Evolutionary conservation across 768 basidiomycete species (phyloP).

Genomic region (Leccinum sublutescens): DNA sequence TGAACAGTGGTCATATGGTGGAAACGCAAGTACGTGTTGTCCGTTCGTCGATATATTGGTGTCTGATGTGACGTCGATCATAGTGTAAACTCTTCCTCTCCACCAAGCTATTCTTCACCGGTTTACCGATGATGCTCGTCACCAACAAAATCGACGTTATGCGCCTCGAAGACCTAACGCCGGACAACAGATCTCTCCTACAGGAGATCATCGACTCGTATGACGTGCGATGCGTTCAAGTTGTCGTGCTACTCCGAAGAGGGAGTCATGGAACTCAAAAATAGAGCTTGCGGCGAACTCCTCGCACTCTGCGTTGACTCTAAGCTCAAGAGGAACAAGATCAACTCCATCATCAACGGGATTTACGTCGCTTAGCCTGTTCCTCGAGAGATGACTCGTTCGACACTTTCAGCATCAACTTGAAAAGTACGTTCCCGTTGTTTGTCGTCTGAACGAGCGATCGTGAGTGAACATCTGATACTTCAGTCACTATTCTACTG

Average conservation of each 20-base stretch:
- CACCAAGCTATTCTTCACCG: conserved; percentile 94
- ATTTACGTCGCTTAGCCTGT: too few species aligned
- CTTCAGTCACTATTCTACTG: too few species aligned
- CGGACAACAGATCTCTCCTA: conserved; percentile 75
- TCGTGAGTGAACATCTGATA: too few species aligned
- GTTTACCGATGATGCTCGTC: conserved; percentile 91
- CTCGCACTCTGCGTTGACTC: conserved; percentile 74
- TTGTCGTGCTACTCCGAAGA: conserved; percentile 56
- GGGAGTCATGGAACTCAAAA: too few species aligned
- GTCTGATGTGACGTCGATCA: neutral
- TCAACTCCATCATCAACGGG: too few species aligned
- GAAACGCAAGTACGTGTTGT: conserved; percentile 76
- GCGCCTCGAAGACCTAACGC: conserved; percentile 78
- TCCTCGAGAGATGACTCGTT: too few species aligned
- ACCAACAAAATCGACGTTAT: conserved; percentile 98
- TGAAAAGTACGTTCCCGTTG: too few species aligned
- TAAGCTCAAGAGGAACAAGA: too few species aligned
- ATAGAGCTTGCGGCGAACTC: conserved; percentile 76
- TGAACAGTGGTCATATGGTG: conserved; percentile 68
- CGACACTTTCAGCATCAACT: too few species aligned
- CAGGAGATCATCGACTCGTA: conserved; percentile 82
- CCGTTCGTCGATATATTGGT: neutral
- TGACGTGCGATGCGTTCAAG: conserved; percentile 72
- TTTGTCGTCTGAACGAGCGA: too few species aligned
- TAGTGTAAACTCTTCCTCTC: conserved; percentile 99